These are phyloP conservation scores for Nigrograna mackinnonii DNA, from an alignment of 2,329 filamentous ascomycete species.

Conservation along the genomic window DNA sequence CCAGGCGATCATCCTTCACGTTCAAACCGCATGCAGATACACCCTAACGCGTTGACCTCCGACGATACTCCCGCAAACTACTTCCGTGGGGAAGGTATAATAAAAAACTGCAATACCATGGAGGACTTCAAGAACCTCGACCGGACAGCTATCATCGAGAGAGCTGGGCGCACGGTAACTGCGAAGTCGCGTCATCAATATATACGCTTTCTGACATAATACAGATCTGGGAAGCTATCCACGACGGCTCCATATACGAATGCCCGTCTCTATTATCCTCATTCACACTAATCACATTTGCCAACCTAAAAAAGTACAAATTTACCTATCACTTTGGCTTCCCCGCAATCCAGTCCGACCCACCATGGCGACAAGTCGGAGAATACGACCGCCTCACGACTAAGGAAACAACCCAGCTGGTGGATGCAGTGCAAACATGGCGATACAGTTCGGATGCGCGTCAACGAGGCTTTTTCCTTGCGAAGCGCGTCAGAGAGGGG, in stretches of 20 bases:
- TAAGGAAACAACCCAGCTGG: conserved; percentile 76
- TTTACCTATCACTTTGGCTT: conserved; percentile 99
- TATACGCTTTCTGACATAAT: too few relatives aligned
- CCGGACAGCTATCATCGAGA: conserved; percentile 75
- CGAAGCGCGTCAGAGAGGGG: conserved; percentile 66
- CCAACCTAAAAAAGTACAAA: conserved; percentile 95
- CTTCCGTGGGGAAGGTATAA: conserved; percentile 87
- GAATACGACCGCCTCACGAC: conserved; percentile 56
- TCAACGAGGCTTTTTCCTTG: conserved; percentile 96
- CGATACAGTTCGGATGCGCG: conserved; percentile 77
- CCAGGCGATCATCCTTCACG: conserved; percentile 70
- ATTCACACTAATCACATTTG: conserved; percentile 88
- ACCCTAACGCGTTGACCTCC: conserved; percentile 81
- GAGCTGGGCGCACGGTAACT: conserved; percentile 76
- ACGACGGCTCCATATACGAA: conserved; percentile 94
- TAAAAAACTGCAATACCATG: conserved; percentile 94
- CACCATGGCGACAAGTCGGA: conserved; percentile 67
- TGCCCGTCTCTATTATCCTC: conserved; percentile 89
- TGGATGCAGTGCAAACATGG: conserved; percentile 87
- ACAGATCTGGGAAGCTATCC: conserved; percentile 98
- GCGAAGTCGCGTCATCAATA: too few relatives aligned
- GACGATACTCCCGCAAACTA: conserved; percentile 60
- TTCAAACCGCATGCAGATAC: conserved; percentile 87
- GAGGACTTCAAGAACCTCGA: conserved; percentile 89
- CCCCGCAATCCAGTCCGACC: conserved; percentile 87